Base-by-base conservation (phyloP, 2,329 filamentous ascomycete genomes). In the Talaromyces sp. region DNA sequence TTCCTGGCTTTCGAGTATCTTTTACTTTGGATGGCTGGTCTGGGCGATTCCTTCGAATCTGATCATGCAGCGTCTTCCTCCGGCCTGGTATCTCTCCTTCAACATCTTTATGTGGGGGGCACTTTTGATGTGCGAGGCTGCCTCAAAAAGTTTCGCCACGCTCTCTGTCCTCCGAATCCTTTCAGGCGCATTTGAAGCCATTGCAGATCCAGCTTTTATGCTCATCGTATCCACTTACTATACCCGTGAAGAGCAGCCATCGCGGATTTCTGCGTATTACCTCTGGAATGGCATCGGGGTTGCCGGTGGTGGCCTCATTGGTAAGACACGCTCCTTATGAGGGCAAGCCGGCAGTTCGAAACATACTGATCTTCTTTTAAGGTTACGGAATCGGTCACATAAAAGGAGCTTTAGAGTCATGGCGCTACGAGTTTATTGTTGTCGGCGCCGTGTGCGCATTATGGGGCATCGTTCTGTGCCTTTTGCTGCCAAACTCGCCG, bases 191-290 rank as follows among this genome's bases (percentile, higher is more conserved):
- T 76, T 78, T 3, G 82, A 84, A 67, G 80, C 81, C 2, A 77
- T 75, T 54, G 73, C 78, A 11, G 81, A 83, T 63, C 83, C 83
- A 0, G 79, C 78, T 0, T 84, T 86, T 60, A 84, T 86, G 75
- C 69, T 87, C 1, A 81, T 86, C 29, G 19, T 59, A 2, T 56
- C 58, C 6, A 56, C 52, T 21, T 59, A 56, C 26, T 59, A 59
- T 43, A 56, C 52, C 7, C 52, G 58, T 6, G 53, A 59, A 24
- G 58, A 59, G 5, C 58, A 59, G 32, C 58, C 58, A 19, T 56
- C 10, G 10, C 52, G 58, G 8, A 59, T 59, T 50, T 54, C 57
- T 46, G 57, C 52, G 9, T 56, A 56, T 27, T 56, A 56, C 19
- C 58, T 59, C 5, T 56, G 58, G 58, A 59, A 59, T 24, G 58